phyloP scores from a whole-genome alignment of 2,329 filamentous ascomycete genomes.

The Phaeosphaeria sp. region DNA sequence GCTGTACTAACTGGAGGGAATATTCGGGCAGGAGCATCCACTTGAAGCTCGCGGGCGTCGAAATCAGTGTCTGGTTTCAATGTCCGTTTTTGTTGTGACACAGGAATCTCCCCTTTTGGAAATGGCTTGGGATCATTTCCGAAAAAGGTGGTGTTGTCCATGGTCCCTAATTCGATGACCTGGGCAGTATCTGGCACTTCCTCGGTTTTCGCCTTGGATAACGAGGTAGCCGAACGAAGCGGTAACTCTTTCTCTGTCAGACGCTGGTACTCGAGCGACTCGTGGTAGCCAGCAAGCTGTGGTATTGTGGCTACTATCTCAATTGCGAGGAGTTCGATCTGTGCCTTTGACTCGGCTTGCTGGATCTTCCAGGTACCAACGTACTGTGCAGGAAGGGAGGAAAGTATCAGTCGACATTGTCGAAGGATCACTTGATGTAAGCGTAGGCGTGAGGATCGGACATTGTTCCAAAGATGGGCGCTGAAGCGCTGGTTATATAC shows the following conservation, averaged over 20 bases:
- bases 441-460: constrained; percentile 29
- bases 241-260: background rate
- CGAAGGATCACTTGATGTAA: constrained; percentile 28
- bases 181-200: background rate
- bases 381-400: background rate
- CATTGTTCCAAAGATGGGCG: constrained; percentile 35
- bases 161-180: background rate
- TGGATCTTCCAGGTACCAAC: constrained; percentile 8
- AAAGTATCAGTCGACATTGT: constrained; percentile 13
- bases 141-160: background rate
- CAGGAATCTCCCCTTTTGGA: background rate
- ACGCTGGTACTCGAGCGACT: constrained; percentile 7
- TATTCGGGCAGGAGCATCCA: background rate
- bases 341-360: constrained; percentile 12
- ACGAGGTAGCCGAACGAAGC: background rate
- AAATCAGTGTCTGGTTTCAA: background rate
- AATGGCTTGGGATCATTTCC: background rate
- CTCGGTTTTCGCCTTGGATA: background rate
- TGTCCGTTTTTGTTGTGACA: background rate
- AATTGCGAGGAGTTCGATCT: constrained; percentile 15
- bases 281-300: constrained; percentile 26
- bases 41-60: background rate
- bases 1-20: background rate
- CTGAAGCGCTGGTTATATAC: constrained; percentile 20
- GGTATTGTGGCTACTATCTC: constrained; percentile 36